Percentiles rank a stretch among this genome's conserved stretches.
Conservation (phyloP, 2,329 filamentous ascomycete species). For the Dothiorella sarmentorum region DNA sequence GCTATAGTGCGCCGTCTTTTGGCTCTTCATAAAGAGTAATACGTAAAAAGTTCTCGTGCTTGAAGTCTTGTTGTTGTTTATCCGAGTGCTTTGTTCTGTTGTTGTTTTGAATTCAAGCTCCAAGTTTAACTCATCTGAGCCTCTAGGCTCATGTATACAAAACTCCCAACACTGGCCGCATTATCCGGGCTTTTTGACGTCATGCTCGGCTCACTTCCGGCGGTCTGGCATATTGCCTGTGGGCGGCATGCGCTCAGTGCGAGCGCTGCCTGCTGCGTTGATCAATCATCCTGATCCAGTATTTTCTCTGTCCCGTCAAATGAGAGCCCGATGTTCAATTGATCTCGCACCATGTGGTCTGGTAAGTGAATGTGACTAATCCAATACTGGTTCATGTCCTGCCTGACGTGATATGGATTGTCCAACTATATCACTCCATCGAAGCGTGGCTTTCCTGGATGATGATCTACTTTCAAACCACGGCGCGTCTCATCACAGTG, state of each 20-base stretch:
- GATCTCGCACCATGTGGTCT: not conserved
- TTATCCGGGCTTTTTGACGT: conserved; percentile 15
- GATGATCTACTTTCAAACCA: too few species aligned
- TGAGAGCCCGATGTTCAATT: not conserved
- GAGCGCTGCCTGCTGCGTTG: not conserved
- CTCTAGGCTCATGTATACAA: not conserved
- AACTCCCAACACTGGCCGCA: conserved; percentile 5
- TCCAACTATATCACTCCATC: too few species aligned
- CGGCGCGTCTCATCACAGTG: too few species aligned
- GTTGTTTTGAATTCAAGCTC: not conserved
- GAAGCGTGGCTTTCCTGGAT: too few species aligned
- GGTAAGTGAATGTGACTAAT: too few species aligned
- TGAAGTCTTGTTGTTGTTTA: not conserved
- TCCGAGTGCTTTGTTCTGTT: not conserved
- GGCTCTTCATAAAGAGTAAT: not conserved
- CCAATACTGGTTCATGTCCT: too few species aligned
- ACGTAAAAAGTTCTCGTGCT: not conserved
- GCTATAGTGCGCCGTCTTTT: not conserved
- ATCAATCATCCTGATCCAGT: not conserved
- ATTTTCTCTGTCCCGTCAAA: not conserved
- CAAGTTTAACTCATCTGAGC: not conserved
- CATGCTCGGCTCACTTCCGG: not conserved
- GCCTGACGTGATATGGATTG: too few species aligned
- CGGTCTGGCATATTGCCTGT: not conserved
- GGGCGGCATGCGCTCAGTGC: not conserved